Conservation (phyloP, 345 rosid genomes). For the Eucalyptus erythrocorys region DNA sequence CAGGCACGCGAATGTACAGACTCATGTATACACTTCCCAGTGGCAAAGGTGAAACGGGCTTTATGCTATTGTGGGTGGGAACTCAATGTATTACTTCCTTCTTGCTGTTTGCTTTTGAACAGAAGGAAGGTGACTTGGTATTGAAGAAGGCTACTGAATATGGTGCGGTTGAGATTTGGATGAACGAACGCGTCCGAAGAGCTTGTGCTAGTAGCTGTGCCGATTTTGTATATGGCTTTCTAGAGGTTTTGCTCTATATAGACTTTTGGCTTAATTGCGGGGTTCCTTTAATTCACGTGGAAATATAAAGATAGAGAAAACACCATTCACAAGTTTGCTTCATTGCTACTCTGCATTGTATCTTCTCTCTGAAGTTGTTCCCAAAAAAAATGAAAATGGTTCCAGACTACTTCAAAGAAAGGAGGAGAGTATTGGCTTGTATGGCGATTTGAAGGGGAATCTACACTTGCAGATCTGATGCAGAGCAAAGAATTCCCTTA, state of each 20-base stretch:
- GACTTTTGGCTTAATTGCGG: neutral
- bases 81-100: neutral
- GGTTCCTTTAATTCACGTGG: neutral
- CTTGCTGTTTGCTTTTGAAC: slow-evolving; percentile 1
- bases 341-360: neutral
- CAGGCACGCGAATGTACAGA: neutral
- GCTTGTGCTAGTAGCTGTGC: slow-evolving; percentile 97
- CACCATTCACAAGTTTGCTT: neutral
- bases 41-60: neutral
- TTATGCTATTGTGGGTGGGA: neutral
- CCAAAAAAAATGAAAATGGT: slow-evolving; percentile 1
- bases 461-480: slow-evolving; percentile 74
- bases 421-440: slow-evolving; percentile 82
- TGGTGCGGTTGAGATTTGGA: slow-evolving; percentile 98
- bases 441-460: slow-evolving; percentile 83
- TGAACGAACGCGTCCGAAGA: slow-evolving; percentile 94
- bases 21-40: neutral
- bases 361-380: neutral
- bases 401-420: slow-evolving; percentile 71
- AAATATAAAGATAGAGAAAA: neutral
- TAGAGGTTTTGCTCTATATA: slow-evolving; percentile 43
- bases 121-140: slow-evolving; percentile 73
- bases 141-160: slow-evolving; percentile 95
- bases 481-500: slow-evolving; percentile 89
- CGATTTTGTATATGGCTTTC: slow-evolving; percentile 78